Evolutionary conservation across 75 land plant species (phyloP).

Genomic region (Ceratopteris richardii): DNA sequence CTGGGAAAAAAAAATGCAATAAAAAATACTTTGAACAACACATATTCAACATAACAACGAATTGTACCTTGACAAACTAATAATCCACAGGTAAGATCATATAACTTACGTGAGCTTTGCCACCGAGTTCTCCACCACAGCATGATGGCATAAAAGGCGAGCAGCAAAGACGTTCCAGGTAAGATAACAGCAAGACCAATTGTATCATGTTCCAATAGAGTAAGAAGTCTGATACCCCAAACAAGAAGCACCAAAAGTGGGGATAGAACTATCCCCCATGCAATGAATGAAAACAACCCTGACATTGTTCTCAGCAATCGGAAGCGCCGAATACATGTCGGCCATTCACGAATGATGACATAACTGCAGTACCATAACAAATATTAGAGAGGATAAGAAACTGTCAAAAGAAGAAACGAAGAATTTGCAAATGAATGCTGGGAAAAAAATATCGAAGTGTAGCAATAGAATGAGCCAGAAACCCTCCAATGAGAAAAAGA

Average conservation of each 20-base stretch:
- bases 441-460: no score
- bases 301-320: conserved; percentile 47
- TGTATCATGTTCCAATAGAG: conserved; percentile 57
- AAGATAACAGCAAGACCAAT: conserved; percentile 91
- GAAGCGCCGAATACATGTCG: conserved; percentile 59
- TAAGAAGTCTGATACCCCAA: conserved; percentile 79
- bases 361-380: conserved; percentile 75
- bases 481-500: no score
- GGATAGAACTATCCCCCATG: conserved; percentile 82
- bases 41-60: no score
- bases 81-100: no score
- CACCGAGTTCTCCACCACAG: conserved; percentile 99
- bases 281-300: conserved; percentile 41
- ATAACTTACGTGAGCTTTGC: conserved; percentile 96
- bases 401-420: no score
- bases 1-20: no score
- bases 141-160: conserved; percentile 95
- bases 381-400: no score
- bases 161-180: conserved; percentile 82
- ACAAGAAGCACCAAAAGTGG: conserved; percentile 67
- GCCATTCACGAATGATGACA: conserved; percentile 98
- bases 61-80: no score
- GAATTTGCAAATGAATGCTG: no score
- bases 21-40: no score
- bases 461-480: no score